Percentiles rank a stretch among this genome's conserved stretches.
These are phyloP conservation scores for Phytophthora pluvialis DNA, from an alignment of 352 stramenopile species.

Conservation along the genomic window DNA sequence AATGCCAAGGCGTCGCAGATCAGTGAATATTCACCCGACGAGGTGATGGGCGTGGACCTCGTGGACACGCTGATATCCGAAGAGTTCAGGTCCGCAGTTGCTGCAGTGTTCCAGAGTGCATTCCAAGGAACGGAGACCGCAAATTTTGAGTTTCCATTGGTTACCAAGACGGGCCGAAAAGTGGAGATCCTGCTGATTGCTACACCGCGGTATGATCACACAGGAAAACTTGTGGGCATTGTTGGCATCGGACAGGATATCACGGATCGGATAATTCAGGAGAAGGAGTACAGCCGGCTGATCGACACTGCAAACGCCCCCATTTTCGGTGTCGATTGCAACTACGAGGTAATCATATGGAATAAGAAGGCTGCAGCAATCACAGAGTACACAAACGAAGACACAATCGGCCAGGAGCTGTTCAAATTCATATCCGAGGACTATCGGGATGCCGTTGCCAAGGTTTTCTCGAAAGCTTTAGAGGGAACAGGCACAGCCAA, in stretches of 20 bases:
- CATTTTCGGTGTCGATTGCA: slow-evolving; percentile 70
- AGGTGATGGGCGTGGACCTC: slow-evolving; percentile 85
- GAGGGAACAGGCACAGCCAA: slow-evolving; percentile 66
- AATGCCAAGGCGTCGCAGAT: slow-evolving; percentile 83
- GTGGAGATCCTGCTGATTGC: slow-evolving; percentile 62
- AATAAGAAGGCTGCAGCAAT: slow-evolving; percentile 88
- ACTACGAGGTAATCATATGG: slow-evolving; percentile 83
- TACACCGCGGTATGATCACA: slow-evolving; percentile 56
- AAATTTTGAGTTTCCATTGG: slow-evolving; percentile 63
- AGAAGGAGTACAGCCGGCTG: slow-evolving; percentile 69
- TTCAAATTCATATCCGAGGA: slow-evolving; percentile 73
- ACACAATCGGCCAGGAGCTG: slow-evolving; percentile 75
- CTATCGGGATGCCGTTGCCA: slow-evolving; percentile 62
- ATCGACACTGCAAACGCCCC: slow-evolving; percentile 75
- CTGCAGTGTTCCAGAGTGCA: slow-evolving; percentile 56
- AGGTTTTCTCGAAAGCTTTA: slow-evolving; percentile 62
- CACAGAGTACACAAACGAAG: slow-evolving; percentile 85
- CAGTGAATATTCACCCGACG: slow-evolving; percentile 80
- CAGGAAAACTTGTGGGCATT: slow-evolving; percentile 55
- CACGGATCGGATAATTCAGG: slow-evolving; percentile 64
- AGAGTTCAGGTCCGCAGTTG: slow-evolving; percentile 52
- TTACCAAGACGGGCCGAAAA: slow-evolving; percentile 64
- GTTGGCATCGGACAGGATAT: slow-evolving; percentile 69
- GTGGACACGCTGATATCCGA: slow-evolving; percentile 78
- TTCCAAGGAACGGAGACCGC: slow-evolving; percentile 58